These are phyloP conservation scores for Plenodomus lindquistii DNA, from an alignment of 2,329 filamentous ascomycete species.

Conservation along the genomic window DNA sequence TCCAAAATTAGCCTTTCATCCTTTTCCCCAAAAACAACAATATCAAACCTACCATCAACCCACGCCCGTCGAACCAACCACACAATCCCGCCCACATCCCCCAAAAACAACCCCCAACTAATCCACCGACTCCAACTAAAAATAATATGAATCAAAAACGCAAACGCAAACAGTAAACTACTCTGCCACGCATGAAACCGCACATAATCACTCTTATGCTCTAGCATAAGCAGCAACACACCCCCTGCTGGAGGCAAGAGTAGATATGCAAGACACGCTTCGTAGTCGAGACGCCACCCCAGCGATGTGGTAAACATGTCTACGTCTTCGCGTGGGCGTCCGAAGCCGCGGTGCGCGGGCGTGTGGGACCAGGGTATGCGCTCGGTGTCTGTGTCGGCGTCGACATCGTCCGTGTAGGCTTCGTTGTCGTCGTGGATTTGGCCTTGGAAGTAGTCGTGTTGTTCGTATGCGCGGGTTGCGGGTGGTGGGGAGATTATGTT, in stretches of 20 bases:
- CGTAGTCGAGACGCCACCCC: slow-evolving; percentile 82
- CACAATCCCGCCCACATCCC: slow-evolving; percentile 74
- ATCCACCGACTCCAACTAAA: slow-evolving; percentile 84
- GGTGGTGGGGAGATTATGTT: slow-evolving; percentile 34
- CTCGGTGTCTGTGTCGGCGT: slow-evolving; percentile 21
- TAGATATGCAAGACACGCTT: slow-evolving; percentile 88
- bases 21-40: background rate
- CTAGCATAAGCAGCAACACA: slow-evolving; percentile 79
- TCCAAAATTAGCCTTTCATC: slow-evolving; percentile 9
- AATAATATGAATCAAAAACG: slow-evolving; percentile 75
- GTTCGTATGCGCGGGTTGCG: slow-evolving; percentile 41
- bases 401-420: background rate
- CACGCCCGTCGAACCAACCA: slow-evolving; percentile 81
- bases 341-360: slow-evolving; percentile 16
- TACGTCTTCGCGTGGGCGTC: slow-evolving; percentile 66
- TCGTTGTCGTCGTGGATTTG: background rate
- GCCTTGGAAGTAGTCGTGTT: slow-evolving; percentile 46
- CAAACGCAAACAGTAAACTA: slow-evolving; percentile 75
- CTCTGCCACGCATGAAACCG: slow-evolving; percentile 98
- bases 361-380: slow-evolving; percentile 34
- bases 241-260: slow-evolving; percentile 82
- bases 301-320: slow-evolving; percentile 84
- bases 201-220: slow-evolving; percentile 97
- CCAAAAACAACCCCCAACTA: slow-evolving; percentile 79
- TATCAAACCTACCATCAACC: slow-evolving; percentile 67